These are phyloP conservation scores for Vitis riparia DNA, from an alignment of 164 flowering plant genomes.

Conservation along the genomic window DNA sequence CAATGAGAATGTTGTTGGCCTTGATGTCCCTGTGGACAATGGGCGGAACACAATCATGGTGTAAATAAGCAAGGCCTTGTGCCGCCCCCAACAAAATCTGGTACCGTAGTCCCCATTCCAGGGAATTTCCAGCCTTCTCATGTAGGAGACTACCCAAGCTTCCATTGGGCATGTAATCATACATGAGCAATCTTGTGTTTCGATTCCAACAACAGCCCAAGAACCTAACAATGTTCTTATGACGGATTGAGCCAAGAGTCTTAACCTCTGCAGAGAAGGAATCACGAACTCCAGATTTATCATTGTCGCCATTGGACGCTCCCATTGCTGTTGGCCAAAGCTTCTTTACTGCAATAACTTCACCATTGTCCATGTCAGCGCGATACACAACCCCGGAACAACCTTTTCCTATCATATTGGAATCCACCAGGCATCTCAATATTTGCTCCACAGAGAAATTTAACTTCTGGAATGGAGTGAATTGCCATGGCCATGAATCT, in stretches of 20 bases:
- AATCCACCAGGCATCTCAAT: slow-evolving; percentile 52
- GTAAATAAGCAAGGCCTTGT: slow-evolving; percentile 78
- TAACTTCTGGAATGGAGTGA: slow-evolving; percentile 84
- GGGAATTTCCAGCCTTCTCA: slow-evolving; percentile 41
- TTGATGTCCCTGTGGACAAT: slow-evolving; percentile 86
- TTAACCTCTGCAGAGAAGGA: slow-evolving; percentile 79
- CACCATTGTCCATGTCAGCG: slow-evolving; percentile 66
- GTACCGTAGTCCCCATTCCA: slow-evolving; percentile 78
- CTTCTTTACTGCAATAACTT: slow-evolving; percentile 80
- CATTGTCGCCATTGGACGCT: slow-evolving; percentile 17
- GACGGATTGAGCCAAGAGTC: slow-evolving; percentile 76
- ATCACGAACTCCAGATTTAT: slow-evolving; percentile 47
- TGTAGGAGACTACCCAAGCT: slow-evolving; percentile 79
- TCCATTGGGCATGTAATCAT: slow-evolving; percentile 86
- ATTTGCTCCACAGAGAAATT: slow-evolving; percentile 66
- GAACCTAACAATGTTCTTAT: slow-evolving; percentile 81
- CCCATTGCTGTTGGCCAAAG: slow-evolving; percentile 62
- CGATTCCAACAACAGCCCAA: slow-evolving; percentile 77
- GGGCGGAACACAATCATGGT: slow-evolving; percentile 86
- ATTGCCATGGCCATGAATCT: slow-evolving; percentile 66
- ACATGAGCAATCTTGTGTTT: slow-evolving; percentile 68
- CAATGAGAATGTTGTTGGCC: slow-evolving; percentile 81
- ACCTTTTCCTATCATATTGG: slow-evolving; percentile 80
- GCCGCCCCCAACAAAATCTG: slow-evolving; percentile 69
- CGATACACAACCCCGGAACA: slow-evolving; percentile 81